These are phyloP conservation scores for Rhytidiadelphus loreus DNA, from an alignment of 225 moss, liverwort and hornwort genomes.

Conservation along the genomic window DNA sequence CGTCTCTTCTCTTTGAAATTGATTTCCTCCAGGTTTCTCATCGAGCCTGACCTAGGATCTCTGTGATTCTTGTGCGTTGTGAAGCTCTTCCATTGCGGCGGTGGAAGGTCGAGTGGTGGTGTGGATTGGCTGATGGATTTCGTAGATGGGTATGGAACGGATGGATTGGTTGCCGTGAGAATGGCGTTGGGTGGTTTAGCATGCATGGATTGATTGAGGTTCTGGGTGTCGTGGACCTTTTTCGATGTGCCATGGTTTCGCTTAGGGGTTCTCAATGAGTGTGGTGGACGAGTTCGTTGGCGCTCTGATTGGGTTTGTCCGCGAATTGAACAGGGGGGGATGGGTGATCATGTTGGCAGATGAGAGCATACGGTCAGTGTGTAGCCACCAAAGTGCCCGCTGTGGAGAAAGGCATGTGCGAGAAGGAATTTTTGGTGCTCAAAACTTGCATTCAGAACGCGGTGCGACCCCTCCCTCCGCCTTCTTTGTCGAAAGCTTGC, in stretches of 20 bases:
- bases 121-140: background rate
- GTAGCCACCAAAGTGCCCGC: conserved; percentile 76
- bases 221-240: background rate
- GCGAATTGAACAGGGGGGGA: background rate
- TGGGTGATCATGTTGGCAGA: conserved; percentile 25
- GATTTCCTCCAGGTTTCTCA: background rate
- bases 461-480: conserved; percentile 7
- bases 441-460: conserved; percentile 64
- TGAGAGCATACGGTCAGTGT: conserved; percentile 87
- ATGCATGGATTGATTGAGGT: background rate
- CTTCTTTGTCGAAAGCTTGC: background rate
- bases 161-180: background rate
- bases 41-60: conserved; percentile 1
- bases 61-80: background rate
- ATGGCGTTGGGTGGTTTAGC: background rate
- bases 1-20: background rate
- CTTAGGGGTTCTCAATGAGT: background rate
- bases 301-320: background rate
- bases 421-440: conserved; percentile 63
- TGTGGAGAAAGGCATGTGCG: conserved; percentile 78
- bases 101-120: background rate
- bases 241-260: background rate
- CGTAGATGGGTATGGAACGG: background rate
- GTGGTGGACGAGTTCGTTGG: background rate
- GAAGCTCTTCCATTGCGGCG: background rate